Conservation (phyloP, 768 basidiomycete genomes). For the Kwoniella dendrophila region DNA sequence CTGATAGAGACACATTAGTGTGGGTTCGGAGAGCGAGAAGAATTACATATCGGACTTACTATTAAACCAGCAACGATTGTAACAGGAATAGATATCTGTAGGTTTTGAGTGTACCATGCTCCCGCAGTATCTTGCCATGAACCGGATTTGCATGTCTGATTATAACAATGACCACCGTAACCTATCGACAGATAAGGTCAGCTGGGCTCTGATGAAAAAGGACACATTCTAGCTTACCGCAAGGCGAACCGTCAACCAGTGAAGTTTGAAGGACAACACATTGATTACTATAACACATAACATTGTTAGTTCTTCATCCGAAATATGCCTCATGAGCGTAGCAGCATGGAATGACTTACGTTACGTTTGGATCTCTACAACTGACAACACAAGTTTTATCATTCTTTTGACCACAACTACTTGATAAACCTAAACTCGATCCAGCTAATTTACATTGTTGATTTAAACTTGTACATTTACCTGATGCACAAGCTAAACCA, state of each 20-base stretch:
- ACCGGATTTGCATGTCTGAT: constrained; percentile 67
- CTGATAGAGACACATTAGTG: constrained; percentile 7
- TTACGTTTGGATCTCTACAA: constrained; percentile 69
- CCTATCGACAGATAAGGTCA: constrained; percentile 56
- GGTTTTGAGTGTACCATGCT: constrained; percentile 74
- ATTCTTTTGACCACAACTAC: constrained; percentile 67
- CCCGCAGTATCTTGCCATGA: constrained; percentile 66
- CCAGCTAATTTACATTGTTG: constrained; percentile 76
- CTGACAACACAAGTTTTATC: constrained; percentile 75
- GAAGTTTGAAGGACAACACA: constrained; percentile 72
- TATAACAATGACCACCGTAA: constrained; percentile 70
- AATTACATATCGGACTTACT: constrained; percentile 34
- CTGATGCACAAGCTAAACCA: constrained; percentile 70
- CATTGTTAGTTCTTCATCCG: constrained; percentile 10
- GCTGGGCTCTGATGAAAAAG: constrained; percentile 16
- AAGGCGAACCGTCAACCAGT: constrained; percentile 79
- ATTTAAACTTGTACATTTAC: constrained; percentile 73
- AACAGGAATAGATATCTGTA: constrained; percentile 57
- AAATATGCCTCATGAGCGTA: background rate
- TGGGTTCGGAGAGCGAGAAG: background rate
- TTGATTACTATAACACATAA: constrained; percentile 55
- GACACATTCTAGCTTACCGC: constrained; percentile 62
- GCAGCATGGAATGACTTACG: constrained; percentile 33
- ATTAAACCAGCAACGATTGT: constrained; percentile 49
- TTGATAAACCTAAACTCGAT: constrained; percentile 68